Evolutionary conservation across 176 grass and related monocot species (phyloP).

Genomic region (Chrysopogon serrulatus): DNA sequence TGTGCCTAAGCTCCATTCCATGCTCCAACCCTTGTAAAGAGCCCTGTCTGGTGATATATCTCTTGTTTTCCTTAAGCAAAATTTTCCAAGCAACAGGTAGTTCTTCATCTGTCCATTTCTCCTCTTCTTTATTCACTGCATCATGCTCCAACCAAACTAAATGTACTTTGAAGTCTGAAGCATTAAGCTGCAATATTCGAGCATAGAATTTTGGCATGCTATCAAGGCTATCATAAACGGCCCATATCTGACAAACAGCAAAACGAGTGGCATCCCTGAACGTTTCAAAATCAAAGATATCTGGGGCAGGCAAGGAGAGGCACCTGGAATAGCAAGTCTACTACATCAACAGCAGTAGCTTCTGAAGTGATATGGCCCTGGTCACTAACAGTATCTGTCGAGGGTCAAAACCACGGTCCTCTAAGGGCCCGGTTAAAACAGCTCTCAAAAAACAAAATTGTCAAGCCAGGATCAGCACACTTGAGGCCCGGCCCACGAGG

Average conservation of each 20-base stretch:
- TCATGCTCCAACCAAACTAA: slow-evolving; percentile 67
- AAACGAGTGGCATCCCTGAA: slow-evolving; percentile 47
- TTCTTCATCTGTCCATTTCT: slow-evolving; percentile 53
- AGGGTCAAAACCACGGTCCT: too few relatives aligned
- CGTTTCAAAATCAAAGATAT: slow-evolving; percentile 79
- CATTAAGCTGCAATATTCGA: slow-evolving; percentile 44
- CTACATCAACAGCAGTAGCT: slow-evolving; percentile 9
- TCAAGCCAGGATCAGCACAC: too few relatives aligned
- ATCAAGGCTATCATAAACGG: slow-evolving; percentile 74
- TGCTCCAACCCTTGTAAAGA: slow-evolving; percentile 71
- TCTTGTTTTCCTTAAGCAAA: slow-evolving; percentile 39
- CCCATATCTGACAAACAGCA: slow-evolving; percentile 68
- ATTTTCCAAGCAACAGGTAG: slow-evolving; percentile 79
- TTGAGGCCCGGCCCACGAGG: too few relatives aligned
- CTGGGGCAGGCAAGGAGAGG: slow-evolving; percentile 54
- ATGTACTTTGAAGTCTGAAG: slow-evolving; percentile 48
- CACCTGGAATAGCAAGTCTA: slow-evolving; percentile 7
- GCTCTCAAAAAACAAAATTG: too few relatives aligned
- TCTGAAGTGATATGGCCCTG: not conserved
- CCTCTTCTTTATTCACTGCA: slow-evolving; percentile 44
- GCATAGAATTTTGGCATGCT: slow-evolving; percentile 89
- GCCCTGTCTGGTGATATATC: slow-evolving; percentile 51
- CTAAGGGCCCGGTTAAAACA: too few relatives aligned
- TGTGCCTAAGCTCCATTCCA: slow-evolving; percentile 60
- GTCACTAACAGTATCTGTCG: not conserved